Percentiles rank a stretch among this genome's conserved stretches.
Evolutionary conservation across 2,329 filamentous ascomycete genomes (phyloP).

Genomic region (Sarocladium brachiariae): DNA sequence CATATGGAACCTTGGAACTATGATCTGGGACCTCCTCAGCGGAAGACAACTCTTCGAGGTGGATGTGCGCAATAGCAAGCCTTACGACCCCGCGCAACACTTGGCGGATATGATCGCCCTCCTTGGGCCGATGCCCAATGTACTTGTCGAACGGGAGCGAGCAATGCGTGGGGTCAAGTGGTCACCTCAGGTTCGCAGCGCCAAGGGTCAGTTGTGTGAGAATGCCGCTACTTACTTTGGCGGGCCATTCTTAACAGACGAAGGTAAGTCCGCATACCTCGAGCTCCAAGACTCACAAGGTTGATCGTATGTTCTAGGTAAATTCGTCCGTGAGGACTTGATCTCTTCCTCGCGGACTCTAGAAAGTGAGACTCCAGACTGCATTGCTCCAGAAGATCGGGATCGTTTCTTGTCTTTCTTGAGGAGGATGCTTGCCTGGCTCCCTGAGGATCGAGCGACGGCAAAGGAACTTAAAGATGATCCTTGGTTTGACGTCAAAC

Average conservation of each 20-base stretch:
- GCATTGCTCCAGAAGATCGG: background rate
- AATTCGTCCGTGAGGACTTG: background rate
- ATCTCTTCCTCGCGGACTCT: background rate
- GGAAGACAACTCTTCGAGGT: constrained; percentile 18
- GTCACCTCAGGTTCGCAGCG: background rate
- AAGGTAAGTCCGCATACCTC: background rate
- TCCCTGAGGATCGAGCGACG: constrained; percentile 20
- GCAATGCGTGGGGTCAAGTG: background rate
- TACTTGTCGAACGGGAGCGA: constrained; percentile 12
- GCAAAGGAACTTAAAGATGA: constrained; percentile 13
- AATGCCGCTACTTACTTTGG: background rate
- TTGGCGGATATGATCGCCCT: constrained; percentile 19
- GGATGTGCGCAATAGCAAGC: constrained; percentile 9
- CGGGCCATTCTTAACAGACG: background rate
- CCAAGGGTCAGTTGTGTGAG: background rate
- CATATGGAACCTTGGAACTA: constrained; percentile 18
- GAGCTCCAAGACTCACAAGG: background rate
- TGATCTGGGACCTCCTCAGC: constrained; percentile 19
- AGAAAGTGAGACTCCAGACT: background rate
- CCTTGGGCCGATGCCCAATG: constrained; percentile 16
- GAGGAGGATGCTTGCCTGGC: constrained; percentile 20
- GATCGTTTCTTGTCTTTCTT: constrained; percentile 15
- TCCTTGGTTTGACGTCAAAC: constrained; percentile 5
- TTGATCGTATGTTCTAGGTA: background rate
- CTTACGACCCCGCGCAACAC: constrained; percentile 17